These are phyloP conservation scores for Croton laevigatus DNA, from an alignment of 441 rosid genomes.

Conservation along the genomic window DNA sequence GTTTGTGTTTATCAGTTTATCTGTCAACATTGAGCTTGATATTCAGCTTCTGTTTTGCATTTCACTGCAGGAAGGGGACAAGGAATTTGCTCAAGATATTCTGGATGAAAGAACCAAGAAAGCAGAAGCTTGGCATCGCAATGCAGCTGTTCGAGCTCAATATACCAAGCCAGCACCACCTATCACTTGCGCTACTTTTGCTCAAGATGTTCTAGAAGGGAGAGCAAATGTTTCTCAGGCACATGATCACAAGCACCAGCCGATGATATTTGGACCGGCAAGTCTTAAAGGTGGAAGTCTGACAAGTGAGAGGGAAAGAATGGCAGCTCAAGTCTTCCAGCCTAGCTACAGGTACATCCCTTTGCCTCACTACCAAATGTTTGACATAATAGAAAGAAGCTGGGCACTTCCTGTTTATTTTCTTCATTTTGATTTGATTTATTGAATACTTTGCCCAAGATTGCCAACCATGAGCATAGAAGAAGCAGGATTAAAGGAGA, in stretches of 20 bases:
- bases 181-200: slow-evolving; percentile 94
- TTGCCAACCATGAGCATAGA: slow-evolving; percentile 99
- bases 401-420: not conserved
- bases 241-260: slow-evolving; percentile 89
- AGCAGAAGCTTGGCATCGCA: slow-evolving; percentile 94
- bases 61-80: slow-evolving; percentile 58
- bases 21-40: not conserved
- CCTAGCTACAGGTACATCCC: slow-evolving; percentile 68
- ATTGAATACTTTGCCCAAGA: slow-evolving; percentile 34
- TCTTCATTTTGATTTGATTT: slow-evolving; percentile 5
- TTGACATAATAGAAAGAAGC: not conserved
- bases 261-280: slow-evolving; percentile 90
- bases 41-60: slow-evolving; percentile 5
- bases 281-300: slow-evolving; percentile 64
- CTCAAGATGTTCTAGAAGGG: slow-evolving; percentile 96
- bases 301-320: slow-evolving; percentile 73
- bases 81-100: slow-evolving; percentile 58
- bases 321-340: slow-evolving; percentile 86
- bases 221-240: slow-evolving; percentile 71
- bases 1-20: slow-evolving; percentile 8
- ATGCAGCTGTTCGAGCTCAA: slow-evolving; percentile 58
- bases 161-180: slow-evolving; percentile 75
- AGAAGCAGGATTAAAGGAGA: slow-evolving; percentile 92
- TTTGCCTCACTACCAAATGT: not conserved
- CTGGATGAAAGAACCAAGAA: slow-evolving; percentile 73